phyloP scores from a whole-genome alignment of 805 yeast genomes.

The Barnettozyma pratensis region DNA sequence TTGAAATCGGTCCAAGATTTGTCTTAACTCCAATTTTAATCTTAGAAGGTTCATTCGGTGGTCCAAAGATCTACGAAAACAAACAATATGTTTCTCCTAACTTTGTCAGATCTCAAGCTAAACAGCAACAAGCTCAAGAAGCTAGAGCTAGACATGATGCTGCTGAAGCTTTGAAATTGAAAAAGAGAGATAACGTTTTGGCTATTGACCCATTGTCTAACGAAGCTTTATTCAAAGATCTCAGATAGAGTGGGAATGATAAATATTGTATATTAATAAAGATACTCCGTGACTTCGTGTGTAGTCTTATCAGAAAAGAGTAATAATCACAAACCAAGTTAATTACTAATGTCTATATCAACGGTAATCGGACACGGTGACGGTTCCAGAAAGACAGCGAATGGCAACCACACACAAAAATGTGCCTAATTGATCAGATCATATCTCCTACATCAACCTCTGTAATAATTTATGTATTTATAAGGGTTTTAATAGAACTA shows the following conservation, averaged over 20 bases:
- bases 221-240: constrained; percentile 61
- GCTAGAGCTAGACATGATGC: constrained; percentile 78
- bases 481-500: background rate
- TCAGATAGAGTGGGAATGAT: background rate
- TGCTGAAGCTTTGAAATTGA: constrained; percentile 69
- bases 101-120: constrained; percentile 83
- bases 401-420: too few relatives aligned
- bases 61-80: constrained; percentile 95
- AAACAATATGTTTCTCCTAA: constrained; percentile 96
- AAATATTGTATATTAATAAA: constrained; percentile 1
- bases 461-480: too few relatives aligned
- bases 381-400: too few relatives aligned
- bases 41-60: constrained; percentile 95
- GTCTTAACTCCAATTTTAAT: constrained; percentile 89
- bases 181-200: constrained; percentile 67
- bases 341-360: too few relatives aligned
- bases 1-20: constrained; percentile 95
- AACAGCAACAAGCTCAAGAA: constrained; percentile 71
- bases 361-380: too few relatives aligned
- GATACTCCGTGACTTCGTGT: background rate
- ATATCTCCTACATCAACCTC: too few relatives aligned
- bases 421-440: too few relatives aligned
- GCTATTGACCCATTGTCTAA: constrained; percentile 81
- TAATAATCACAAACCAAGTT: too few relatives aligned
- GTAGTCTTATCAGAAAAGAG: too few relatives aligned